Conservation (phyloP, 345 rosid species). For the Eucalyptus tenuipes region DNA sequence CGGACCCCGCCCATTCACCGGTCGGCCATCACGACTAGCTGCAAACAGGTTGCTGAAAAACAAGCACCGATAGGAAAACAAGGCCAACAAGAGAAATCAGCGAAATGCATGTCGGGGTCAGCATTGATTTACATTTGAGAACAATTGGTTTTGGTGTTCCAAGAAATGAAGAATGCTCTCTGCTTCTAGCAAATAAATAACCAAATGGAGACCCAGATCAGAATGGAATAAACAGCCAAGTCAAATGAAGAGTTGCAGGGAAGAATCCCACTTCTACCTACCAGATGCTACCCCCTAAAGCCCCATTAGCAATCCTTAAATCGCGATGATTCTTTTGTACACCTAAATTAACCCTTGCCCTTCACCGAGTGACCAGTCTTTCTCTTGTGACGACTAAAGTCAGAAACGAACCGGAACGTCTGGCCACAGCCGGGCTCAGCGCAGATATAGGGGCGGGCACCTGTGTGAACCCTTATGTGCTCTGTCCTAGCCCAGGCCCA, state of each 20-base stretch:
- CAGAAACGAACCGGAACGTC: constrained; percentile 89
- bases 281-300: neutral
- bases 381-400: constrained; percentile 90
- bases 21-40: neutral
- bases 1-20: neutral
- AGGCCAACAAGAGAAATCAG: neutral
- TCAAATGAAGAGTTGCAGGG: neutral
- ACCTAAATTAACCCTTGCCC: constrained; percentile 15
- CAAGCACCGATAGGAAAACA: neutral
- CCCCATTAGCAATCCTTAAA: neutral
- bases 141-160: neutral
- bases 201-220: neutral
- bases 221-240: neutral
- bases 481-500: constrained; percentile 99
- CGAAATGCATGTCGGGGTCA: neutral
- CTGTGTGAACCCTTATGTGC: constrained; percentile 96
- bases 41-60: neutral
- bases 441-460: constrained; percentile 83
- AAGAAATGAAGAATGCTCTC: neutral
- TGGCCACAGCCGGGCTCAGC: constrained; percentile 80
- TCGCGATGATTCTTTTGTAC: neutral
- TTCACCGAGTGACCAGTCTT: constrained; percentile 91
- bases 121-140: neutral
- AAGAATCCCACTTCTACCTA: neutral
- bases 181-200: neutral